These are phyloP conservation scores for Antitrichia curtipendula DNA, from an alignment of 225 moss, liverwort and hornwort genomes.

Conservation along the genomic window DNA sequence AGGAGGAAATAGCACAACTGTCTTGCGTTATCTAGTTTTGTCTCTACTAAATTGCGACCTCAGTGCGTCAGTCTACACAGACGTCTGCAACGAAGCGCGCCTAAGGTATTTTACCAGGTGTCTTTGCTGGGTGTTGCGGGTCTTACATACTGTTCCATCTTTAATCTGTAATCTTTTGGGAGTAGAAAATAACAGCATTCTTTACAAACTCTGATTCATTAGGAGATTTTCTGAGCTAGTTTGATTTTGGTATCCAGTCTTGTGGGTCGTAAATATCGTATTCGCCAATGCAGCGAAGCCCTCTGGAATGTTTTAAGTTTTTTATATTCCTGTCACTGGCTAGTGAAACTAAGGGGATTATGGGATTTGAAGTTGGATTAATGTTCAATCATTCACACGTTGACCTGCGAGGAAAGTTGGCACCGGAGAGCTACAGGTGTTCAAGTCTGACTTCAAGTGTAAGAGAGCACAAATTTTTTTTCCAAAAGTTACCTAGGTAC, in stretches of 20 bases:
- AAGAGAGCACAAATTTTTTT: neutral
- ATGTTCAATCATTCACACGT: neutral
- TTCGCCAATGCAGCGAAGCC: neutral
- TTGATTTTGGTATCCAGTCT: neutral
- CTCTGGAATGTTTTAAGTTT: neutral
- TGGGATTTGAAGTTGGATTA: neutral
- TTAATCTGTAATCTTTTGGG: neutral
- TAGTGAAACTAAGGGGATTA: neutral
- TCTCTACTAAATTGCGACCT: neutral
- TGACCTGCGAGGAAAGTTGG: neutral
- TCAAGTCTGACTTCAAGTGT: neutral
- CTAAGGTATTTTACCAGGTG: neutral
- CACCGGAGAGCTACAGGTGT: neutral
- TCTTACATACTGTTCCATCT: neutral
- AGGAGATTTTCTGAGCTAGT: neutral
- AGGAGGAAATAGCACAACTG: slow-evolving; percentile 27
- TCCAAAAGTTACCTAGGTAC: neutral
- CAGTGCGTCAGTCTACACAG: neutral
- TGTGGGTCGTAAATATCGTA: neutral
- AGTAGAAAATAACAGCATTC: neutral
- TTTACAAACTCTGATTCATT: neutral
- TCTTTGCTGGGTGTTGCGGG: neutral
- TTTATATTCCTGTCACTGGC: neutral
- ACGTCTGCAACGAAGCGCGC: slow-evolving; percentile 5
- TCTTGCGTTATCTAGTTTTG: neutral